Evolutionary conservation across 805 yeast genomes (phyloP), one percentile per base, ranked within the genome.

Genomic region (Starmerella geochares): DNA sequence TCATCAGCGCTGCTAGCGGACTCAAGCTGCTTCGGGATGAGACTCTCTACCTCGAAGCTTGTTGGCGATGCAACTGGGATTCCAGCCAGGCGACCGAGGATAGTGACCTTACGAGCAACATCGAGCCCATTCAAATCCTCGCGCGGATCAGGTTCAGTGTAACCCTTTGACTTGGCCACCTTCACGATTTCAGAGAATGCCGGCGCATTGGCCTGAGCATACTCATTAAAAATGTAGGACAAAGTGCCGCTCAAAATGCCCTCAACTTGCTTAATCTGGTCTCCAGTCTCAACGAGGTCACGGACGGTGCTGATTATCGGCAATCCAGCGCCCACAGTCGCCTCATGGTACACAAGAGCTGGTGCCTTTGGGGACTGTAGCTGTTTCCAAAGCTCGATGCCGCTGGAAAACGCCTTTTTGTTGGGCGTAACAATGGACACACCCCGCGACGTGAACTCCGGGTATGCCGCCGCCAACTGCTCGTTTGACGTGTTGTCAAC

Each of bases 71-170:
- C 83, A 33, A 92, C 85, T 52, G 78, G 71, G 48, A 83, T 75
- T 2, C 98, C 98, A 14, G 96, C 75, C 48, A 92, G 76, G 74
- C 99, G 83, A 42, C 96, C 95, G 55, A 92, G 77, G 57, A 92
- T 92, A 23, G 98, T 87, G 27, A 92, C 96, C 69, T 92, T 92
- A 76, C 99, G 83, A 39, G 99, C 99, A 54, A 92, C 96, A 65
- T 92, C 99, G 65, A 92, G 76, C 48, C 99, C 99, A 67, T 90
- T 92, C 68, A 92, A 78, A 66, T 92, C 99, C 67, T 92, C 99
- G 71, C 99, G 82, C 68, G 99, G 98, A 67, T 92, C 99, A 45
- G 99, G 99, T 71, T 92, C 98, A 37, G 96, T 90, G 76, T 86
- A 92, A 46, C 99, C 99, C 57, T 86, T 73, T 47, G 80, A 69